These are phyloP conservation scores for Pichia sorboxylosa DNA, from an alignment of 1,139 yeast species.

Conservation along the genomic window DNA sequence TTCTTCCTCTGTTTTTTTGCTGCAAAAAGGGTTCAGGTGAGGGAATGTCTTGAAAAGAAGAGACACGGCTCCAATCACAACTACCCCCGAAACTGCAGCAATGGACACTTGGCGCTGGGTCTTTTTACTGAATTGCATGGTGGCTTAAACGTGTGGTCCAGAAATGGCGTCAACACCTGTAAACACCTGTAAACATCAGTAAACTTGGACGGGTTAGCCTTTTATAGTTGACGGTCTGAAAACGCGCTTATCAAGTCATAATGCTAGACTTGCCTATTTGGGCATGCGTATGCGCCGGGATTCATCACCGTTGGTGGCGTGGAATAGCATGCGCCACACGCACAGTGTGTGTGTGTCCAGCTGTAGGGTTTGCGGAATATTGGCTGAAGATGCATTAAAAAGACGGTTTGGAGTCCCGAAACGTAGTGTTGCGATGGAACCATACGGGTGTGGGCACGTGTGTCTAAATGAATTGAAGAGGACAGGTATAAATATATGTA, in stretches of 20 bases:
- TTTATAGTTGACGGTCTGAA: not conserved
- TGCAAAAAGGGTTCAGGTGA: constrained; percentile 28
- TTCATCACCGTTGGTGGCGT: no score
- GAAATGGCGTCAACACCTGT: not conserved
- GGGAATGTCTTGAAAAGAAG: constrained; percentile 42
- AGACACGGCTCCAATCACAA: constrained; percentile 34
- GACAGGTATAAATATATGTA: no score
- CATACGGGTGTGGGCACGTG: no score
- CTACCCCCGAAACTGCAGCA: constrained; percentile 30
- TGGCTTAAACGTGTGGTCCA: not conserved
- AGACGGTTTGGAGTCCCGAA: no score
- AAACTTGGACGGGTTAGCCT: not conserved
- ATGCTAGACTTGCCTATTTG: not conserved
- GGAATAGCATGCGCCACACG: no score
- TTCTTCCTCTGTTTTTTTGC: not conserved
- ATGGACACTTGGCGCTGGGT: constrained; percentile 19
- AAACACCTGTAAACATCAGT: no score
- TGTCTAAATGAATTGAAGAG: no score
- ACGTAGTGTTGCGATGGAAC: no score
- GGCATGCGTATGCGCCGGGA: not conserved
- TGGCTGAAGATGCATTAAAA: no score
- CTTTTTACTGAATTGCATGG: constrained; percentile 9
- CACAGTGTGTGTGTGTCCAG: no score
- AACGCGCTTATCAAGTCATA: no score
- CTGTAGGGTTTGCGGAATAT: no score